Evolutionary conservation across 2,329 filamentous ascomycete genomes (phyloP).

Genomic region (Neobulgaria alba): DNA sequence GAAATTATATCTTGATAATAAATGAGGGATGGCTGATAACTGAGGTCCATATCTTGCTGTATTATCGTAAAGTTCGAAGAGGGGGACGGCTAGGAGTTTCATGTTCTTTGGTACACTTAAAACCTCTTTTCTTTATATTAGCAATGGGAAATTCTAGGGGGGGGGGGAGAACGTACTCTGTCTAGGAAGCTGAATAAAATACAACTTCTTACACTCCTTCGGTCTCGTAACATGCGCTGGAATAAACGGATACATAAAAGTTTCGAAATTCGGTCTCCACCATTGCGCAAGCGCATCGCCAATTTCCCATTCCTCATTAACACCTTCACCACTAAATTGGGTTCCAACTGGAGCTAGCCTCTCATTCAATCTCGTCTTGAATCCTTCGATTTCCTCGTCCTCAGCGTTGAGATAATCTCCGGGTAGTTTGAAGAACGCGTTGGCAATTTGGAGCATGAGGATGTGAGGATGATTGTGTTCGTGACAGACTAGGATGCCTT

Average conservation of each 20-base stretch:
- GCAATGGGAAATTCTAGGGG: conserved; percentile 1
- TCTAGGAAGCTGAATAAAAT: conserved; percentile 89
- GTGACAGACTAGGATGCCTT: conserved; percentile 94
- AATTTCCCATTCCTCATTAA: conserved; percentile 90
- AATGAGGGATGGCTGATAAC: conserved; percentile 89
- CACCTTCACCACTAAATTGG: conserved; percentile 70
- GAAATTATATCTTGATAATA: conserved; percentile 92
- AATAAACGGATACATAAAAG: conserved; percentile 98
- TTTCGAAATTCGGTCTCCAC: conserved; percentile 99
- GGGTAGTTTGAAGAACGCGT: conserved; percentile 98
- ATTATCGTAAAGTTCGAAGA: conserved; percentile 98
- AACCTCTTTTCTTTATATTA: conserved; percentile 59
- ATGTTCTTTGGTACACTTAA: conserved; percentile 98
- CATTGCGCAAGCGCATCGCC: conserved; percentile 93
- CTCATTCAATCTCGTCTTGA: conserved; percentile 88
- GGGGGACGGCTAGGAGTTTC: conserved; percentile 92
- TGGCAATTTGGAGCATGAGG: conserved; percentile 97
- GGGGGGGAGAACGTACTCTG: conserved; percentile 54
- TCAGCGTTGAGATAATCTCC: conserved; percentile 87
- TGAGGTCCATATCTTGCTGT: conserved; percentile 91
- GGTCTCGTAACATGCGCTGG: conserved; percentile 91
- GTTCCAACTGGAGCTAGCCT: conserved; percentile 85
- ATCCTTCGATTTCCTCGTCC: conserved; percentile 89
- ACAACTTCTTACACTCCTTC: conserved; percentile 99
- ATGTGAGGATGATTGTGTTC: conserved; percentile 99